These are phyloP conservation scores for Dimargaris cristalligena DNA, from an alignment of 192 early-diverging fungal genomes.

Conservation along the genomic window DNA sequence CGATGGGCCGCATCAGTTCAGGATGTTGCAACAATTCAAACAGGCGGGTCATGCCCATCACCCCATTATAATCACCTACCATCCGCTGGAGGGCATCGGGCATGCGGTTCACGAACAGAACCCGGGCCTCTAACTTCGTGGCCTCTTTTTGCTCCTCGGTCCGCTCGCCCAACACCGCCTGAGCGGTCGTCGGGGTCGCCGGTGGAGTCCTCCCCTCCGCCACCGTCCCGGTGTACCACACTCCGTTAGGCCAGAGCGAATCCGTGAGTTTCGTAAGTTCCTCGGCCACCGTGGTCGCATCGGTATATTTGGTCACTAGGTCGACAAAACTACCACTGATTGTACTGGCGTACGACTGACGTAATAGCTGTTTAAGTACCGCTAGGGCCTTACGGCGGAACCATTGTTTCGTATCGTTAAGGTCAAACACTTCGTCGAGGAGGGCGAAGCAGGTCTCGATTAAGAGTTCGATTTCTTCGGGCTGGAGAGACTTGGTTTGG, in stretches of 20 bases:
- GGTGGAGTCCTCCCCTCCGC: no score
- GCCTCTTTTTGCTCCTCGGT: slow-evolving; percentile 6
- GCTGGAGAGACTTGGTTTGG: neutral
- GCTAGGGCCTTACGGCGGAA: slow-evolving; percentile 11
- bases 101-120: slow-evolving; percentile 7
- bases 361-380: slow-evolving; percentile 9
- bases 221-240: no score
- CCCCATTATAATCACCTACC: slow-evolving; percentile 12
- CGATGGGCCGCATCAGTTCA: slow-evolving; percentile 6
- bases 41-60: slow-evolving; percentile 10
- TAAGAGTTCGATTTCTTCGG: slow-evolving; percentile 9
- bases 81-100: slow-evolving; percentile 11
- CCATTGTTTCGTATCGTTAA: slow-evolving; percentile 10
- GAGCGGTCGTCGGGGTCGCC: neutral
- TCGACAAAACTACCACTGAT: slow-evolving; percentile 5
- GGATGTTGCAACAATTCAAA: slow-evolving; percentile 10
- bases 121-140: slow-evolving; percentile 5
- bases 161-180: neutral
- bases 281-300: neutral
- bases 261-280: neutral
- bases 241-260: slow-evolving; percentile 8
- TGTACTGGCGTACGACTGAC: slow-evolving; percentile 5
- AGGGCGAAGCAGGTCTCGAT: slow-evolving; percentile 10
- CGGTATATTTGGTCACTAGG: neutral
- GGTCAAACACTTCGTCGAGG: slow-evolving; percentile 11